Evolutionary conservation across 176 grass and related monocot species (phyloP).

Genomic region (Luzula sylvatica): DNA sequence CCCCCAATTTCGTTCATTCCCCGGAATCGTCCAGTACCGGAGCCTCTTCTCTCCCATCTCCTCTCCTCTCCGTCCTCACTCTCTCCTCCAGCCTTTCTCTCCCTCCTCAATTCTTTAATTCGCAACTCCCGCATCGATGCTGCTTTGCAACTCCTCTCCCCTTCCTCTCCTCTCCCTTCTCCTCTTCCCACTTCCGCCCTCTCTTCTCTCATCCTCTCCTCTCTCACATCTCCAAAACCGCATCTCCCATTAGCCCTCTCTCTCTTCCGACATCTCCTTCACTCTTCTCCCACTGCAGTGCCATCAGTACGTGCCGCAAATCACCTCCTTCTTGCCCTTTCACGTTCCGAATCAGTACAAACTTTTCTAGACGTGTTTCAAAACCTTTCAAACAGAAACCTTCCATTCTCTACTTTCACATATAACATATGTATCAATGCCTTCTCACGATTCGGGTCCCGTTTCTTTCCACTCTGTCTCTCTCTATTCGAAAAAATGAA

Average conservation of each 20-base stretch:
- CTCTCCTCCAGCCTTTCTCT: slow-evolving; percentile 38
- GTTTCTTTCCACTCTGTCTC: slow-evolving; percentile 33
- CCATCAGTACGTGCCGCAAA: slow-evolving; percentile 35
- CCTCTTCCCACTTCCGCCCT: slow-evolving; percentile 50
- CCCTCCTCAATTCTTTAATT: slow-evolving; percentile 70
- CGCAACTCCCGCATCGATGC: slow-evolving; percentile 42
- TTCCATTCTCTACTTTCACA: slow-evolving; percentile 41
- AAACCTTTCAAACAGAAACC: slow-evolving; percentile 46
- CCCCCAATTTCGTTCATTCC: slow-evolving; percentile 37
- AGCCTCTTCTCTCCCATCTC: slow-evolving; percentile 43
- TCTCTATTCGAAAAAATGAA: slow-evolving; percentile 63
- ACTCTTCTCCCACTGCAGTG: slow-evolving; percentile 36
- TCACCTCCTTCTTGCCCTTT: slow-evolving; percentile 42
- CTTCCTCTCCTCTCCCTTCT: slow-evolving; percentile 28
- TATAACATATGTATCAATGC: slow-evolving; percentile 89
- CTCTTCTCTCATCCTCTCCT: slow-evolving; percentile 43
- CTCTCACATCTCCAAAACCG: slow-evolving; percentile 1
- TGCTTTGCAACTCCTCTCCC: slow-evolving; percentile 20
- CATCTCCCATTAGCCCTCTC: slow-evolving; percentile 26
- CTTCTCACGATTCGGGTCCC: slow-evolving; percentile 48
- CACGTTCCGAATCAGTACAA: slow-evolving; percentile 30
- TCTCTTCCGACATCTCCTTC: slow-evolving; percentile 30
- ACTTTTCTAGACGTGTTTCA: slow-evolving; percentile 66
- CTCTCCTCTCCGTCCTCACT: slow-evolving; percentile 54
- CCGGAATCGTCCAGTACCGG: slow-evolving; percentile 25